Percentiles rank a stretch among this genome's conserved stretches.
phyloP scores from a whole-genome alignment of 2,329 filamentous ascomycete species.

The Albifimbria verrucaria region DNA sequence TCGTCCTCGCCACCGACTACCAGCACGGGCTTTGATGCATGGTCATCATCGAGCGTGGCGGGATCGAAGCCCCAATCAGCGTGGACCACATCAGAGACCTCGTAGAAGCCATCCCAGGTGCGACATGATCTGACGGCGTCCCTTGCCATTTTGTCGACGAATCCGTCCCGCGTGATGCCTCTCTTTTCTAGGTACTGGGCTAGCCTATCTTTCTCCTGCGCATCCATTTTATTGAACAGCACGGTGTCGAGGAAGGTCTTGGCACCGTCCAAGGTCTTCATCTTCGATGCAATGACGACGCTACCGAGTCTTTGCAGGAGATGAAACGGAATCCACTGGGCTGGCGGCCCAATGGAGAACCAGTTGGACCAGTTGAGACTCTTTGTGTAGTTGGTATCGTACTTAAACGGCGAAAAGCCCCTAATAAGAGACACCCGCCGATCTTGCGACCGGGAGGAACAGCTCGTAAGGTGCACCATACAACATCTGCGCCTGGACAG shows the following conservation, averaged over 20 bases:
- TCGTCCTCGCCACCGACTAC: conserved; percentile 12
- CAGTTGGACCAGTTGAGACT: conserved; percentile 15
- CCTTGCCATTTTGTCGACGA: conserved; percentile 8
- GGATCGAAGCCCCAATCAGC: conserved; percentile 19
- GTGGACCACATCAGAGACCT: conserved; percentile 18
- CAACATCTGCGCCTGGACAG: conserved; percentile 18
- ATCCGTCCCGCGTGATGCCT: conserved; percentile 6
- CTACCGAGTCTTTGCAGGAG: conserved; percentile 12
- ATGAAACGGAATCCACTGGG: conserved; percentile 9
- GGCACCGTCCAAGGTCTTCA: conserved; percentile 10
- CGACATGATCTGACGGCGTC: conserved; percentile 8
- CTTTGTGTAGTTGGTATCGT: conserved; percentile 12
- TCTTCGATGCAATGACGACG: conserved; percentile 7
- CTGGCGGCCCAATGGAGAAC: conserved; percentile 13
- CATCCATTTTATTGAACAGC: conserved; percentile 11
- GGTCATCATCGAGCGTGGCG: conserved; percentile 9
- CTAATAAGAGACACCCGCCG: conserved; percentile 11
- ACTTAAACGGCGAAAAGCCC: conserved; percentile 16
- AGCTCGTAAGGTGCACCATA: conserved; percentile 16
- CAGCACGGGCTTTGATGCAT: conserved; percentile 13
- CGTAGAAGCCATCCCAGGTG: conserved; percentile 20
- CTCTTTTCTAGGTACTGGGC: conserved; percentile 5
- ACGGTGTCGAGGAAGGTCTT: conserved; percentile 10
- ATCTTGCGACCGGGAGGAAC: conserved; percentile 13
- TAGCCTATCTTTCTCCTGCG: conserved; percentile 9